Evolutionary conservation across 2,329 filamentous ascomycete genomes (phyloP), one percentile per base, ranked within the genome.

Genomic region (Graphilbum ipis-grandicollis): DNA sequence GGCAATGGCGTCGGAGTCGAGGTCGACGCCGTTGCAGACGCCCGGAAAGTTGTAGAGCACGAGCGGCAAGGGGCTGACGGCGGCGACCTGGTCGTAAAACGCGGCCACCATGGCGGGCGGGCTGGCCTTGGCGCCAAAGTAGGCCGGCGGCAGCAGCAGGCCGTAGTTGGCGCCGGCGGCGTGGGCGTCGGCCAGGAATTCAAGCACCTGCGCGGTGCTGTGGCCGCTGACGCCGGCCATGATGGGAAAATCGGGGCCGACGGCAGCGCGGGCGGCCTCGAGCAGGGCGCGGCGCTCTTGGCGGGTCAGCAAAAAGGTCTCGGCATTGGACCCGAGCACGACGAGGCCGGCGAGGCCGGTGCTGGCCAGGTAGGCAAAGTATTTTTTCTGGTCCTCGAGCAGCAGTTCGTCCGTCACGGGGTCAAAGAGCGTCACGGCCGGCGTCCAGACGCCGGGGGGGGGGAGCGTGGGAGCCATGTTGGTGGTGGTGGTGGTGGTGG

Each of bases 21-120:
- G 57, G 49, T 81, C 76, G 3, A 80, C 58, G 19, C 75, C 75
- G 43, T 76, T 75, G 48, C 70, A 77, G 17, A 80, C 74, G 12
- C 60, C 71, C 0, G 76, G 76, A 54, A 79, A 80, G 52, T 79
- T 79, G 54, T 79, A 78, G 13, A 79, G 54, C 30, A 80, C 62
- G 23, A 79, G 58, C 0, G 73, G 73, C 3, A 79, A 52, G 2
- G 62, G 54, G 2, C 59, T 60, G 35, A 57, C 52, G n/a, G 52
- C 51, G 0, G 71, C 68, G 4, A 79, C 57, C 22, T 76, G 65
- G 33, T 55, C 54, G 47, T 66, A 79, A 57, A 79, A 79, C 34
- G 58, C 55, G 47, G 67, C 63, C 21, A 79, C 58, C 19, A 78
- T 68, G 12, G 56, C 58, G 17, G 62, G 58, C 4, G 64, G 69